A percentile compares a stretch with the other conserved stretches of the same genome.
phyloP scores from a whole-genome alignment of 164 flowering plant genomes.

The Echeveria elegans region DNA sequence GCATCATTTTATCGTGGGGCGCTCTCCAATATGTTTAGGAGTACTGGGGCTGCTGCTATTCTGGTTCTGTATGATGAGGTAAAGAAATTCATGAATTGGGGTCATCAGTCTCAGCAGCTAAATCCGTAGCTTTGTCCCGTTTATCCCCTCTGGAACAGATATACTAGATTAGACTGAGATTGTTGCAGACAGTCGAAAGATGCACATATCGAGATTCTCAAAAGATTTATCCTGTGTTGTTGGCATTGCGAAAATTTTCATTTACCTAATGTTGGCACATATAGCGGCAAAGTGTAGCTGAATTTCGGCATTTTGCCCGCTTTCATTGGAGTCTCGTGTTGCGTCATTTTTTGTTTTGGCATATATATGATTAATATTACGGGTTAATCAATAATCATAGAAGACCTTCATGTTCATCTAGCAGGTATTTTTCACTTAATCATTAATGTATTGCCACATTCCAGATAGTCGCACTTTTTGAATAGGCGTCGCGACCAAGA shows the following conservation, averaged over 20 bases:
- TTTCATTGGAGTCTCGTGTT: too few species aligned
- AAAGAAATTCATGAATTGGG: slow-evolving; percentile 74
- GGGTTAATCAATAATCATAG: too few species aligned
- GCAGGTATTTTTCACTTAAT: too few species aligned
- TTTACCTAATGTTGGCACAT: too few species aligned
- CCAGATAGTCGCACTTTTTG: too few species aligned
- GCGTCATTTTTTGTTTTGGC: too few species aligned
- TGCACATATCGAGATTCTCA: slow-evolving; percentile 1
- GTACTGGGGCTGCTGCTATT: slow-evolving; percentile 94
- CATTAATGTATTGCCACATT: too few species aligned
- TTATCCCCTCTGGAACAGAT: background rate
- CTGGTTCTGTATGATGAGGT: slow-evolving; percentile 87
- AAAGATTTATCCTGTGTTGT: background rate
- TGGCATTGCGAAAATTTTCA: background rate
- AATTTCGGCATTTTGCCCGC: too few species aligned
- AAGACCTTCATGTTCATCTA: too few species aligned
- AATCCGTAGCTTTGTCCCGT: background rate
- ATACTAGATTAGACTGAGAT: background rate
- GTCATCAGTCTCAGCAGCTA: slow-evolving; percentile 10
- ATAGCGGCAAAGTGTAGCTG: too few species aligned
- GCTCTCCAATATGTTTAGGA: slow-evolving; percentile 81
- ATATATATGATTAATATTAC: too few species aligned
- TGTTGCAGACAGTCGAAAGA: background rate
- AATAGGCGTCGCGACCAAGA: too few species aligned
- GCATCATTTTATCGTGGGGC: slow-evolving; percentile 85